phyloP scores from a whole-genome alignment of 148 eudicot genomes.

The Spergularia marina region DNA sequence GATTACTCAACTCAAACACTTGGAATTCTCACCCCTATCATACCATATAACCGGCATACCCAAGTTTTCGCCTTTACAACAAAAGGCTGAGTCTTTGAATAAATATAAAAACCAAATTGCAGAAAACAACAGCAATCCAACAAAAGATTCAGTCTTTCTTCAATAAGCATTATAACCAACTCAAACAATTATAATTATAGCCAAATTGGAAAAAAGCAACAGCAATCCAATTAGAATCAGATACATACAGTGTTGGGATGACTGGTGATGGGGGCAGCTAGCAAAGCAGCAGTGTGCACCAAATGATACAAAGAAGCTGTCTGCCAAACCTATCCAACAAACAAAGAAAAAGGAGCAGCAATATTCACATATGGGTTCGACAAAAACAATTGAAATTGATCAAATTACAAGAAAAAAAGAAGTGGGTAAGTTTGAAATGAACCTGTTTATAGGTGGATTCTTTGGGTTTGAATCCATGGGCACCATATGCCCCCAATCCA shows the following conservation, averaged over 20 bases:
- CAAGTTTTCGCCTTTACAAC: neutral
- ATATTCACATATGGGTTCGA: neutral
- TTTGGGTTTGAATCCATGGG: conserved; percentile 85
- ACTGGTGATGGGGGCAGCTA: conserved; percentile 69
- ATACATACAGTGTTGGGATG: conserved; percentile 68
- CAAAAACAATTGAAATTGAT: neutral
- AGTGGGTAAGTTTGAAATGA: conserved; percentile 15
- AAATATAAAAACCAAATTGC: too few relatives aligned
- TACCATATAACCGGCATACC: neutral
- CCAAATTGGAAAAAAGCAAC: neutral
- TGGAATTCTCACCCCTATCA: neutral
- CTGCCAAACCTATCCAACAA: conserved; percentile 69
- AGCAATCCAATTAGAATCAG: neutral
- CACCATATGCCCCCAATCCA: conserved; percentile 86
- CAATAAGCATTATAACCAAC: neutral
- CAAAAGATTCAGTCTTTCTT: too few relatives aligned
- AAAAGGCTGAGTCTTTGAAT: neutral
- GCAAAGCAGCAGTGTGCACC: conserved; percentile 80
- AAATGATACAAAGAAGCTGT: conserved; percentile 88
- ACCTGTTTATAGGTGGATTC: conserved; percentile 76
- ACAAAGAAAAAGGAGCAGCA: neutral
- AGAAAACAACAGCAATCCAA: neutral
- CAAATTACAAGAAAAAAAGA: neutral
- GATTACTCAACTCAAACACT: neutral
- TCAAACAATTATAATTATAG: neutral